Evolutionary conservation across 192 early-diverging fungal genomes (phyloP), one percentile per base, ranked within the genome.

Genomic region (Gorgonomyces haynaldii): DNA sequence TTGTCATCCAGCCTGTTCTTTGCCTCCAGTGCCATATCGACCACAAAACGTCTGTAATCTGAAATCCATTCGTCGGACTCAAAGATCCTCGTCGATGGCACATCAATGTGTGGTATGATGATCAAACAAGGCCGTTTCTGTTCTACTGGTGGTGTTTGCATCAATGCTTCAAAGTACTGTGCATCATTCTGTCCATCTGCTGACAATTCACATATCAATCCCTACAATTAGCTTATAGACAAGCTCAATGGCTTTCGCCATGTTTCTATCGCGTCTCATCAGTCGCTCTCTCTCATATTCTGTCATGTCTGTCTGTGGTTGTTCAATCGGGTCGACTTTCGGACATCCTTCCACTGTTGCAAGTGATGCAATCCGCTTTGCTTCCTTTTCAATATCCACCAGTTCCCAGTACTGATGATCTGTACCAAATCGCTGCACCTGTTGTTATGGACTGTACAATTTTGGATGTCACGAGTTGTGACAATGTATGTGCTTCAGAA

Each of bases 401-500:
- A 87, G 77, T 53, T 88, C 83, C 86, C 86, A 93, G 42, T 83
- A 81, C 27, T 70, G 59, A 21, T 67, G 70, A 60, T 93, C 85
- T 26, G 64, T 70, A 20, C 89, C 89, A 66, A 93, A 93, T 10
- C 89, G 74, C 58, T 93, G 85, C 1, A 91, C 16, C 43, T 27
- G 17, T 31, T 36, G 12, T 35, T 50, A 22, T 24, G 28, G 35
- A 39, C 34, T 30, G n/a, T 30, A 62, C 48, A 3, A 56, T 20
- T 29, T 52, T 52, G 0, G 88, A 89, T 40, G 78, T 78, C 38
- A 82, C 85, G 15, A 88, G 64, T 8, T 76, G 67, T 3, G 76
- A 67, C 52, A 89, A 83, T 1, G 61, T 32, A 51, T 76, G 64
- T 13, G 66, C 63, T 13, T 53, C 50, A 21, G 79, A 79, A 1